Conservation (phyloP, 345 rosid genomes). For the Eucalyptus sp. region DNA sequence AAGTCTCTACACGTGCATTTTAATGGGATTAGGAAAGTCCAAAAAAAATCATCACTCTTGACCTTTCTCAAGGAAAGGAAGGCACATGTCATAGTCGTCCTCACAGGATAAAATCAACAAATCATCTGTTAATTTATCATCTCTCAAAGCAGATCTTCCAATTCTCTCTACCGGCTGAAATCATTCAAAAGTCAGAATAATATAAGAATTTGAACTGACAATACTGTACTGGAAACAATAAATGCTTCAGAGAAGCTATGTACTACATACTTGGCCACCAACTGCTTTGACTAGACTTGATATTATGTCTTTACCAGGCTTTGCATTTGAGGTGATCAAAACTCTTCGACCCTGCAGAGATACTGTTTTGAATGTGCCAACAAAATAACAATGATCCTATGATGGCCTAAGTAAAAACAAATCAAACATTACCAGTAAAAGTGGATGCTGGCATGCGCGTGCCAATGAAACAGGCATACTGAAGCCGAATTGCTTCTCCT, state of each 20-base stretch:
- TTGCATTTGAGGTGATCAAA: constrained; percentile 54
- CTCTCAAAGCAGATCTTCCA: constrained; percentile 60
- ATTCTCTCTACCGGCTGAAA: constrained; percentile 63
- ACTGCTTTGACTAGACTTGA: constrained; percentile 53
- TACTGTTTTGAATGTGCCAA: background rate
- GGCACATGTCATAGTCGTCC: constrained; percentile 46
- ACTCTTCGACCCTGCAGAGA: constrained; percentile 55
- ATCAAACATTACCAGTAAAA: constrained; percentile 31
- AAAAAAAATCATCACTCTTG: background rate
- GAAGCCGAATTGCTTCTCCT: constrained; percentile 76
- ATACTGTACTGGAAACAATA: background rate
- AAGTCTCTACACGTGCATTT: background rate
- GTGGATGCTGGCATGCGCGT: constrained; percentile 49
- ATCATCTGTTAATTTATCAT: constrained; percentile 36
- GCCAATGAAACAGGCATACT: constrained; percentile 65
- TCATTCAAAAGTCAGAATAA: background rate
- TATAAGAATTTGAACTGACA: background rate
- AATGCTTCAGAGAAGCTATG: background rate
- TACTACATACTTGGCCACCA: constrained; percentile 45
- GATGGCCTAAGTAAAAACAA: background rate
- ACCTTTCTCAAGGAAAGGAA: constrained; percentile 84
- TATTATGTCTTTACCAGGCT: constrained; percentile 59
- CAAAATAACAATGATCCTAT: background rate
- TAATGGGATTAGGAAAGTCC: background rate
- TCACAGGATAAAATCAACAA: constrained; percentile 76